Conservation (phyloP, 306 rosid genomes). For the Citrullus mucosospermus region DNA sequence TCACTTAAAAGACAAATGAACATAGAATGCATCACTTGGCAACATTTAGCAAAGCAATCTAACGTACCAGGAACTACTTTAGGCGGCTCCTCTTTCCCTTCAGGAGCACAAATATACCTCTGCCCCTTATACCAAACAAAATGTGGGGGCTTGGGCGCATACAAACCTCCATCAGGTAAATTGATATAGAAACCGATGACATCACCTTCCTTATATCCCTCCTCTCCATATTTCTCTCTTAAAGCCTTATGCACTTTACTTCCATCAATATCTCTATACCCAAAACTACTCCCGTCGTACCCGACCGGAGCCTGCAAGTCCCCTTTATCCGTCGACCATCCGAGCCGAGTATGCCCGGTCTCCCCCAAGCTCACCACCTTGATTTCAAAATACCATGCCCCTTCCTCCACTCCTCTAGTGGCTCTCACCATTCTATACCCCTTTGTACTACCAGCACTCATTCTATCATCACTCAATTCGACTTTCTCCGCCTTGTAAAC, state of each 20-base stretch:
- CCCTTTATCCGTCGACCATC: slow-evolving; percentile 86
- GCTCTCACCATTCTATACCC: slow-evolving; percentile 96
- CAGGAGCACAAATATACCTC: slow-evolving; percentile 56
- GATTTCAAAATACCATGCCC: slow-evolving; percentile 90
- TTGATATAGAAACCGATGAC: slow-evolving; percentile 78
- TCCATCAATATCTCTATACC: slow-evolving; percentile 90
- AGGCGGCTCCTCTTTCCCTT: slow-evolving; percentile 65
- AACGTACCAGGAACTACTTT: slow-evolving; percentile 66
- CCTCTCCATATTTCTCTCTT: slow-evolving; percentile 84
- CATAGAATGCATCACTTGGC: background rate
- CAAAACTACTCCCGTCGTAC: slow-evolving; percentile 76
- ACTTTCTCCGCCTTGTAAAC: slow-evolving; percentile 95
- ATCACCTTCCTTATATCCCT: slow-evolving; percentile 89
- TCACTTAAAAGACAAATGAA: background rate
- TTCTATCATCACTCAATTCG: slow-evolving; percentile 69
- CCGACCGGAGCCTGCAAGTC: slow-evolving; percentile 98
- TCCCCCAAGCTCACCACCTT: slow-evolving; percentile 64
- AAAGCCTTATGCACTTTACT: slow-evolving; percentile 86
- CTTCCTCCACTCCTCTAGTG: slow-evolving; percentile 78
- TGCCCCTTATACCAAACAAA: slow-evolving; percentile 85
- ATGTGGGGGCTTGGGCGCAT: slow-evolving; percentile 52
- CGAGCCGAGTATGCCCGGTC: slow-evolving; percentile 77
- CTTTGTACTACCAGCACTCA: slow-evolving; percentile 81
- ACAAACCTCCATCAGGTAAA: slow-evolving; percentile 64
- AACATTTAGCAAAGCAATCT: background rate